These are phyloP conservation scores for Bullera alba DNA, from an alignment of 768 basidiomycete species.

Conservation along the genomic window DNA sequence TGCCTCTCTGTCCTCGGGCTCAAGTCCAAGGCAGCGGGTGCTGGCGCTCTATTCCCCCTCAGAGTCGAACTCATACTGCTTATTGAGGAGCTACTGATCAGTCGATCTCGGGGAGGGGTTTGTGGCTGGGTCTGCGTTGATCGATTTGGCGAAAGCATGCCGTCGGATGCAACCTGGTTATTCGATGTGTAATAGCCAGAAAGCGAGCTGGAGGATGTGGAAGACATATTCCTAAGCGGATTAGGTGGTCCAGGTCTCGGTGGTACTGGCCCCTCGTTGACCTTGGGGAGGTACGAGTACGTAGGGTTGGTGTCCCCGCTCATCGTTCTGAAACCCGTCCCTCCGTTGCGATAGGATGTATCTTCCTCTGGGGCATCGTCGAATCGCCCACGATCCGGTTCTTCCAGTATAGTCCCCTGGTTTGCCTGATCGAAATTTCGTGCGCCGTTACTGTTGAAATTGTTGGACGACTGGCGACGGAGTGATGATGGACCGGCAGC, in stretches of 20 bases:
- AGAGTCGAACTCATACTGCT: constrained; percentile 19
- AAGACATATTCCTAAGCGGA: too few relatives aligned
- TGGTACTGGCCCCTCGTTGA: not conserved
- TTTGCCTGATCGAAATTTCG: not conserved
- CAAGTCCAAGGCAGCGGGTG: constrained; percentile 34
- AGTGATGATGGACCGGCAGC: not conserved
- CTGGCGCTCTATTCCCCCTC: constrained; percentile 30
- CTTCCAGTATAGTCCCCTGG: not conserved
- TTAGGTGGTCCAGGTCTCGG: not conserved
- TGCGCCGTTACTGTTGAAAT: not conserved
- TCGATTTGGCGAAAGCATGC: not conserved
- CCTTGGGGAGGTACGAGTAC: not conserved
- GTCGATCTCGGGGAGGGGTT: constrained; percentile 5
- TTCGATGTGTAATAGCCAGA: not conserved
- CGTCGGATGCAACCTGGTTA: not conserved
- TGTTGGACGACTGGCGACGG: not conserved
- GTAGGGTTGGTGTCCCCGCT: not conserved
- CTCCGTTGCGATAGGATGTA: not conserved
- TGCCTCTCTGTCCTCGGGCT: constrained; percentile 24
- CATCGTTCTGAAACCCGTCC: not conserved
- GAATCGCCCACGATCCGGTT: not conserved
- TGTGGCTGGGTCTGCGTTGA: not conserved
- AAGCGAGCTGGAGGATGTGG: not conserved
- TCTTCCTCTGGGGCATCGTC: not conserved
- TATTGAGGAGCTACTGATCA: constrained; percentile 21